Evolutionary conservation across 2,329 filamentous ascomycete species (phyloP), one percentile per base, ranked within the genome.

Genomic region (Myriosclerotinia curreyana): DNA sequence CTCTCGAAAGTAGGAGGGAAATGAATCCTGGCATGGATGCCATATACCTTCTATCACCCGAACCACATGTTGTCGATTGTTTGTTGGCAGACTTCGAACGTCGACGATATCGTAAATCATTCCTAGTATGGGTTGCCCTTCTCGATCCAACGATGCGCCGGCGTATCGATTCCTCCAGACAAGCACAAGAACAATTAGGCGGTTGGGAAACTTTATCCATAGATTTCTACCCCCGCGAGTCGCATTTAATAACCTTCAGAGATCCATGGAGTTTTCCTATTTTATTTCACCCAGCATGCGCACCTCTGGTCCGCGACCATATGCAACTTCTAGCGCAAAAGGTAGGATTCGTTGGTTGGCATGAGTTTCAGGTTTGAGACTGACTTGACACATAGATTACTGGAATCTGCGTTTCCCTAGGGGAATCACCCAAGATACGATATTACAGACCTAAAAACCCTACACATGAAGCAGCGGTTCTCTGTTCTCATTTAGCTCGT

Each of bases 201-300:
- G 85, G 88, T 62, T 92, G 93, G 74, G 87, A 89, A 66, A 91
- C 92, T 5, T 80, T 98, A 63, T 91, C 93, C 61, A 85, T 96
- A 75, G 90, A 97, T 76, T 99, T 89, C 76, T 94, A 87, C 74
- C 93, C 95, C 7, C 86, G 92, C 73, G 95, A 99, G 78, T 95
- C 93, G 8, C 91, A 96, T 72, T 79, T 99, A 49, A 82, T 97
- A 71, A 96, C 92, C 0, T 97, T 99, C 73, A 83, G 90, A 74
- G 94, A 99, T 74, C 94, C 95, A 0, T 96, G 90, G 87, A 98
- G 94, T 77, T 99, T 99, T 73, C 92, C 92, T 0, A 84, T 93
- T 60, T 81, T 99, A 65, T 99, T 90, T 78, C 94, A 99, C 74
- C 94, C 94, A 1, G 86, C 84, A 62, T 98, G 95, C 78, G 96